Base-by-base conservation (phyloP, 2,329 filamentous ascomycete species). In the Aspergillus sclerotialis region DNA sequence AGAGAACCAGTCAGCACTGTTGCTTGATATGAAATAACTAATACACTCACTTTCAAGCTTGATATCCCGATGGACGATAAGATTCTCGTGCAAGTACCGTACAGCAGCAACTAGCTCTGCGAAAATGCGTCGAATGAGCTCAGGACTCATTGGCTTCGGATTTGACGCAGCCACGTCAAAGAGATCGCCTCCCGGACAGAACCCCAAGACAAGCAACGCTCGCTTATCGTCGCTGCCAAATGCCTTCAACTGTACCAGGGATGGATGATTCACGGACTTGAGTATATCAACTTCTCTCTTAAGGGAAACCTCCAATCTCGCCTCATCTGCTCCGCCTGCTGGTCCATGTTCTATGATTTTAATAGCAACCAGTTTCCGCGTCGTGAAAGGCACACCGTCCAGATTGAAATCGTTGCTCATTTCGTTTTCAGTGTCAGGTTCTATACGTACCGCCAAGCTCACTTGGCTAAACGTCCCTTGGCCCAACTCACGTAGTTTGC, bases 381-480 rank as follows among this genome's bases (percentile, higher is more conserved):
- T 78, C 43, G 70, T 44, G 12, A 49, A 37, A 12, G 42, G 39
- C 2, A 37, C 30, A n/a, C 43, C 39, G 9, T 47, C 27, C 7
- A 39, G 24, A n/a, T 33, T 35, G 8, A 38, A 30, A 21, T 32
- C 35, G 31, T 48, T 36, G 0, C 27, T 26, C 3, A 21, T 9
- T 3, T 45, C 40, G 10, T 36, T 32, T 17, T 38, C 69, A 0
- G 72, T 69, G 7, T 69, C 57, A 8, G 67, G 62, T 26, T 78
- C 73, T 54, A 93, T 79, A 50, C 84, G 87, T 8, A 89, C 94
- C 4, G 89, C 92, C 27, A 98, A 70, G 64, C 93, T 82, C 13
- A 98, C 92, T 52, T 85, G 85, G 58, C 89, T 95, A 60, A 98
- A 98, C 0, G 92, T 95, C 24, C 92, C 92, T 50, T 94, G 86